Conservation (phyloP, 768 basidiomycete species). For the Lentinus tigrinus region DNA sequence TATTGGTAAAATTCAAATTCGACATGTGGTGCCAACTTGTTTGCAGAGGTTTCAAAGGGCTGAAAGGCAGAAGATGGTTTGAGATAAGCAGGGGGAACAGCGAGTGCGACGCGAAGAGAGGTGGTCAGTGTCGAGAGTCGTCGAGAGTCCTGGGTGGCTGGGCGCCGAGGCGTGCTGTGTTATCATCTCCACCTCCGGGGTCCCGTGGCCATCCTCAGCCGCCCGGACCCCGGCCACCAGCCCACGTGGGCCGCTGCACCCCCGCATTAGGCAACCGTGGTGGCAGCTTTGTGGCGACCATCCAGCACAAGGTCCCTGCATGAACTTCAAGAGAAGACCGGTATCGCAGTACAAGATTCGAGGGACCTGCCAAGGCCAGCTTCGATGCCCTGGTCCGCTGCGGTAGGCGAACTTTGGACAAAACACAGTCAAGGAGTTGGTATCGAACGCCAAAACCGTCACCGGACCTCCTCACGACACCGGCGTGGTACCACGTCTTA, state of each 20-base stretch:
- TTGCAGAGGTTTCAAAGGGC: conserved; percentile 12
- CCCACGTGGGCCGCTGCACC: neutral
- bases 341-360: no score
- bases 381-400: neutral
- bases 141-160: neutral
- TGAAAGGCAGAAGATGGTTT: neutral
- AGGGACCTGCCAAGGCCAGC: no score
- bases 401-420: neutral
- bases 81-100: neutral
- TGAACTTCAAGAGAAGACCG: neutral
- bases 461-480: neutral
- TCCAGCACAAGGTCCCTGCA: neutral
- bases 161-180: neutral
- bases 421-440: neutral
- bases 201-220: neutral
- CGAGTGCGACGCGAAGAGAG: neutral
- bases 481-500: neutral
- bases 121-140: conserved; percentile 1
- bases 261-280: neutral
- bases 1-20: conserved; percentile 69
- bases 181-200: neutral
- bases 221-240: neutral
- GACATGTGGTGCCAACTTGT: conserved; percentile 90
- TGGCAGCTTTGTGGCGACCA: neutral
- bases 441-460: neutral